A percentile compares a stretch with the other conserved stretches of the same genome.
Conservation (phyloP, 305 asterid species). For the Fraxinus sp. region DNA sequence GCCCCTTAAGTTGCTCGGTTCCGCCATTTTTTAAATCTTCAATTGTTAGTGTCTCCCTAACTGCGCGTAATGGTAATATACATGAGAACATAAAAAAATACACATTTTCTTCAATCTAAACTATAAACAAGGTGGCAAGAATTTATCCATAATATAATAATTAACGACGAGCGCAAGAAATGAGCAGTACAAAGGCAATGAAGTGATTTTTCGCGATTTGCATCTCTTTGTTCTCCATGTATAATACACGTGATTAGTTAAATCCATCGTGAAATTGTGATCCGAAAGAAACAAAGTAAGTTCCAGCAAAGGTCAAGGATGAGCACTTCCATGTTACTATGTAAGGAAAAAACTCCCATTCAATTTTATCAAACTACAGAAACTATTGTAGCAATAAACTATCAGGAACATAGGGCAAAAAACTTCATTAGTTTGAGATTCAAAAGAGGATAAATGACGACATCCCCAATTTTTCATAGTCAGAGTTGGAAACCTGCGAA, state of each 20-base stretch:
- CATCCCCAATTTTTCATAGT: neutral
- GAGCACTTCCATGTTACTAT: neutral
- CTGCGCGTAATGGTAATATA: slow-evolving; percentile 26
- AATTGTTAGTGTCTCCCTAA: slow-evolving; percentile 40
- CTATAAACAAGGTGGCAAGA: neutral
- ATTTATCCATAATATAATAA: neutral
- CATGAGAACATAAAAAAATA: neutral
- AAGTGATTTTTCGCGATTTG: neutral
- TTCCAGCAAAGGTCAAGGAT: neutral
- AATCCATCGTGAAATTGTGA: neutral
- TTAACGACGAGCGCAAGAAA: neutral
- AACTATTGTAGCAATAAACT: neutral
- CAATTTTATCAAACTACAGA: neutral
- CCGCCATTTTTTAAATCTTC: slow-evolving; percentile 48
- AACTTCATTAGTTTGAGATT: neutral
- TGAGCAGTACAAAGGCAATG: neutral
- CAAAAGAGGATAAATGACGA: neutral
- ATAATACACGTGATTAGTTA: neutral
- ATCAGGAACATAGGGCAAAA: neutral
- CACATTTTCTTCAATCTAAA: neutral
- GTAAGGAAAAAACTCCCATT: neutral
- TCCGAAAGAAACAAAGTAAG: neutral
- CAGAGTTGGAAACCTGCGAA: neutral
- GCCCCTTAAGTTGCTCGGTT: slow-evolving; percentile 52
- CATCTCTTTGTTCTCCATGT: neutral